A percentile compares a stretch with the other conserved stretches of the same genome.
Evolutionary conservation across 805 yeast species (phyloP).

Genomic region (Wickerhamomyces silvicola): DNA sequence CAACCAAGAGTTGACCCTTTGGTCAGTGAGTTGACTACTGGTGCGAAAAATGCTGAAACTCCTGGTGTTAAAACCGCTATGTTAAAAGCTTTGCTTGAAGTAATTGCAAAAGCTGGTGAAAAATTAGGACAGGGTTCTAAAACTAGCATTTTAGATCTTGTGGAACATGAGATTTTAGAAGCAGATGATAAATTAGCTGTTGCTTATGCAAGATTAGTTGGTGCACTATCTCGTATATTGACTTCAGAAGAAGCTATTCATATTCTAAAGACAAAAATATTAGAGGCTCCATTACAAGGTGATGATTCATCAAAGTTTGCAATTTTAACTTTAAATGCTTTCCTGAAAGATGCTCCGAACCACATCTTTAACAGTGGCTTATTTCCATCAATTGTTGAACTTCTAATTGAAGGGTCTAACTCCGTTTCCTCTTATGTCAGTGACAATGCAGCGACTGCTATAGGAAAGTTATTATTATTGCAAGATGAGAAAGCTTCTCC

Average conservation of each 20-base stretch:
- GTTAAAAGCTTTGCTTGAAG: constrained; percentile 78
- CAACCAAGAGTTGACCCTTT: constrained; percentile 94
- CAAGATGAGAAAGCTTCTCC: constrained; percentile 36
- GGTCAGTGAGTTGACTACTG: constrained; percentile 73
- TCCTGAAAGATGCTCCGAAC: constrained; percentile 68
- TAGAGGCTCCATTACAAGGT: constrained; percentile 36
- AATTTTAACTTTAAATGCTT: constrained; percentile 68
- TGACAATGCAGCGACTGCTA: constrained; percentile 73
- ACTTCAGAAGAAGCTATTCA: constrained; percentile 55
- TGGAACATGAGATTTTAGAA: constrained; percentile 59
- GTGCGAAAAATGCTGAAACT: constrained; percentile 61
- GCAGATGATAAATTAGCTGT: constrained; percentile 58
- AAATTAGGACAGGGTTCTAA: constrained; percentile 74
- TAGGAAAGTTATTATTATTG: constrained; percentile 70
- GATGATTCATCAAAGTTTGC: constrained; percentile 52
- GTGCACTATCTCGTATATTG: constrained; percentile 66
- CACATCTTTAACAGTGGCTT: constrained; percentile 52
- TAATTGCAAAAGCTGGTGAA: constrained; percentile 70
- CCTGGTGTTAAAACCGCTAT: constrained; percentile 77
- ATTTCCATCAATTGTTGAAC: constrained; percentile 41
- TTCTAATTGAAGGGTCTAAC: constrained; percentile 39
- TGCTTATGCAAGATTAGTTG: constrained; percentile 73
- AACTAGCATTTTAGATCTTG: constrained; percentile 57
- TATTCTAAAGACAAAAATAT: constrained; percentile 53
- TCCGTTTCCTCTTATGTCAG: constrained; percentile 44